phyloP scores from a whole-genome alignment of 257 asterid genomes.

The Penstemon newberryi region DNA sequence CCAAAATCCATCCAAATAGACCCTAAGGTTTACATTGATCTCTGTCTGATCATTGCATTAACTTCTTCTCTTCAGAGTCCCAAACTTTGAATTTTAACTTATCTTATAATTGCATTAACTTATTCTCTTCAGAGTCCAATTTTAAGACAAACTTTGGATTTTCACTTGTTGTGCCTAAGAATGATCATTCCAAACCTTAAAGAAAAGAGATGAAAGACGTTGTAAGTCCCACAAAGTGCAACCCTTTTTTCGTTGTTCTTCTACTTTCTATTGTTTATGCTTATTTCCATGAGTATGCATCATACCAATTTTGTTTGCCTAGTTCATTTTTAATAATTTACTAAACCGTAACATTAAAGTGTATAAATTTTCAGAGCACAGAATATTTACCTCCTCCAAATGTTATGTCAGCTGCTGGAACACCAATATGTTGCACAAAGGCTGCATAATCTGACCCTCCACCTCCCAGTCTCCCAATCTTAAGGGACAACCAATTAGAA shows the following conservation, averaged over 20 bases:
- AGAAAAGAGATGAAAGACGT: neutral
- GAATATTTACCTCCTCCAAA: constrained; percentile 56
- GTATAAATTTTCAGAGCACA: neutral
- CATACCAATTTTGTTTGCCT: too few species aligned
- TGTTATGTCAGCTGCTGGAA: constrained; percentile 64
- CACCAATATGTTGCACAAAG: constrained; percentile 80
- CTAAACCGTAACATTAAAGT: constrained; percentile 7
- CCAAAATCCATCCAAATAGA: too few species aligned
- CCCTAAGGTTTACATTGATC: neutral
- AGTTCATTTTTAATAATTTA: neutral
- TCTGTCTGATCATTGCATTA: neutral
- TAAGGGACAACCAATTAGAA: constrained; percentile 23
- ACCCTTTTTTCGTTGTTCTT: neutral
- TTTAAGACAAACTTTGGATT: neutral
- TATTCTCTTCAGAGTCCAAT: neutral
- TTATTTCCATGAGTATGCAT: neutral
- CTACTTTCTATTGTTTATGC: neutral
- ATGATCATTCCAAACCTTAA: neutral
- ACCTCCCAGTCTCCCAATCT: constrained; percentile 85
- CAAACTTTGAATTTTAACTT: neutral
- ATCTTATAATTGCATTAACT: neutral
- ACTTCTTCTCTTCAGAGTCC: neutral
- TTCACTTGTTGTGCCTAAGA: neutral
- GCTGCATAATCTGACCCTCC: constrained; percentile 77
- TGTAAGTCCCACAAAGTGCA: constrained; percentile 4